Evolutionary conservation across 768 basidiomycete genomes (phyloP).

Genomic region (Suillus brevipes): DNA sequence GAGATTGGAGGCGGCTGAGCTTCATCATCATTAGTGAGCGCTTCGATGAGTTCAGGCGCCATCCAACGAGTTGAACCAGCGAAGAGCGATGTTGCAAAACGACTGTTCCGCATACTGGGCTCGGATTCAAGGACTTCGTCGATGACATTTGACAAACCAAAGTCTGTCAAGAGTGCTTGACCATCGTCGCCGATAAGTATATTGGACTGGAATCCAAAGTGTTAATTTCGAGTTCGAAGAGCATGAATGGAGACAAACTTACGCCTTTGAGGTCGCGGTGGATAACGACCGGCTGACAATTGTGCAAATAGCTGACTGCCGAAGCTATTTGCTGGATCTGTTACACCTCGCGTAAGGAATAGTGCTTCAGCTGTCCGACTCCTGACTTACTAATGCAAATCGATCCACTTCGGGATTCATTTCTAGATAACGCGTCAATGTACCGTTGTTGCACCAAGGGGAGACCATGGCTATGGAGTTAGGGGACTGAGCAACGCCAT

Average conservation of each 20-base stretch:
- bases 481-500: slow-evolving; percentile 52
- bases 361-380: not conserved
- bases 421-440: slow-evolving; percentile 48
- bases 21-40: slow-evolving; percentile 49
- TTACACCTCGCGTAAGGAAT: not conserved
- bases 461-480: slow-evolving; percentile 64
- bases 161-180: slow-evolving; percentile 57
- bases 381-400: slow-evolving; percentile 45
- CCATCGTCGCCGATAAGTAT: slow-evolving; percentile 56
- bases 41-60: slow-evolving; percentile 57
- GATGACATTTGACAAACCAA: slow-evolving; percentile 58
- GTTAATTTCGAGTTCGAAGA: not conserved
- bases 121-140: slow-evolving; percentile 47
- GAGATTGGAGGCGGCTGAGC: slow-evolving; percentile 44
- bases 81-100: slow-evolving; percentile 31
- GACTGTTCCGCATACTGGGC: slow-evolving; percentile 21
- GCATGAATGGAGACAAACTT: slow-evolving; percentile 17
- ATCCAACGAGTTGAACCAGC: slow-evolving; percentile 40
- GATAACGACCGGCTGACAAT: slow-evolving; percentile 51
- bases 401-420: slow-evolving; percentile 42
- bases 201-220: slow-evolving; percentile 43
- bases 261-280: slow-evolving; percentile 68
- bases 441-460: slow-evolving; percentile 63
- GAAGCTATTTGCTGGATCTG: slow-evolving; percentile 57
- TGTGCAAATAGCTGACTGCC: slow-evolving; percentile 58